A percentile compares a stretch with the other conserved stretches of the same genome.
phyloP scores from a whole-genome alignment of 257 asterid genomes.

The Rhazya stricta region DNA sequence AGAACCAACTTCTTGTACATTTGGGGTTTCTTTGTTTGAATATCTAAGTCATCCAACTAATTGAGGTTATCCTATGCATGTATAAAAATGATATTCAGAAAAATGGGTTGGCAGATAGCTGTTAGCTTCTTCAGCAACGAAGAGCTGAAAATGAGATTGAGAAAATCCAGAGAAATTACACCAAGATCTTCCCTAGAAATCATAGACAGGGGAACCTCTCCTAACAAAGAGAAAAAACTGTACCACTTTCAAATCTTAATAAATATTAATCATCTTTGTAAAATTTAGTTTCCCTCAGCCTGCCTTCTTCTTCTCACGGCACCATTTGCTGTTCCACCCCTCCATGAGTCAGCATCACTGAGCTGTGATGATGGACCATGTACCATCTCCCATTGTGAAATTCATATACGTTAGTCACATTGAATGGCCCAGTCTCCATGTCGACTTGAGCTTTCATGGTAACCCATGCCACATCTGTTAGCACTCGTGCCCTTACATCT shows the following conservation, averaged over 20 bases:
- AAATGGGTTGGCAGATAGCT: not conserved
- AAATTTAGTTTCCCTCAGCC: constrained; percentile 3
- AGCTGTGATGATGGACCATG: constrained; percentile 94
- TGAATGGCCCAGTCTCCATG: constrained; percentile 44
- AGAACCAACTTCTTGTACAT: constrained; percentile 7
- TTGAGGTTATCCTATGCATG: constrained; percentile 7
- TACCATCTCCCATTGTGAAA: constrained; percentile 81
- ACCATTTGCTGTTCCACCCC: constrained; percentile 47
- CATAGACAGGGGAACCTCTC: constrained; percentile 10
- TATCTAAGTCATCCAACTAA: constrained; percentile 7
- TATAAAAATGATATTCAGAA: not conserved
- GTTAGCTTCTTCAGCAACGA: not conserved
- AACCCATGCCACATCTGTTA: constrained; percentile 78
- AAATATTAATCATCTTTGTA: constrained; percentile 27
- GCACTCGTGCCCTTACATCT: constrained; percentile 74
- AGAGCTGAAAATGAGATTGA: constrained; percentile 6
- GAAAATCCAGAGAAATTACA: constrained; percentile 14
- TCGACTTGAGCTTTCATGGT: constrained; percentile 78
- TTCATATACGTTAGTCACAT: constrained; percentile 65
- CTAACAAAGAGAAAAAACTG: constrained; percentile 27
- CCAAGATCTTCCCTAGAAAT: constrained; percentile 7
- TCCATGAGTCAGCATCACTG: constrained; percentile 49
- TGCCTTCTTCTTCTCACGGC: constrained; percentile 33
- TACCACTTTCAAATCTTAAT: constrained; percentile 34
- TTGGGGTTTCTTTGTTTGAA: not conserved